Conservation (phyloP, 2,329 filamentous ascomycete species). For the Didymella arachidicola region DNA sequence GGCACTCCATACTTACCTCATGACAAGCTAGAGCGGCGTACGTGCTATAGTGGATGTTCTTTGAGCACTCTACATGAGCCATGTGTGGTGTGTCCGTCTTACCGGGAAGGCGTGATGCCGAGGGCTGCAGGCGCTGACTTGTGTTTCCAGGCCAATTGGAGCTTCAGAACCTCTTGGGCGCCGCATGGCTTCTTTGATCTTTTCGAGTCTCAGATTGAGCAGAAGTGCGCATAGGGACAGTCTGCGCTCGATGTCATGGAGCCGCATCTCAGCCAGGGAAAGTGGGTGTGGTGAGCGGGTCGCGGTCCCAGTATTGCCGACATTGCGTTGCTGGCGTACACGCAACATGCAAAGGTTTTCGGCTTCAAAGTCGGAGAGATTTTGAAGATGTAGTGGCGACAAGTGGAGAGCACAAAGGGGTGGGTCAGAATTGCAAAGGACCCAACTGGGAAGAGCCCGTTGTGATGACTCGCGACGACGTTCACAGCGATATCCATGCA, state of each 20-base stretch:
- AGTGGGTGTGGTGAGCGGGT: neutral
- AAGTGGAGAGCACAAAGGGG: neutral
- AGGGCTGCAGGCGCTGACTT: neutral
- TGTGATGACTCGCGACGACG: neutral
- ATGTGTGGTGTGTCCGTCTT: neutral
- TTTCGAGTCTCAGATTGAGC: neutral
- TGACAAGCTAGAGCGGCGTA: neutral
- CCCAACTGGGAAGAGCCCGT: neutral
- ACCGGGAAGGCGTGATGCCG: neutral
- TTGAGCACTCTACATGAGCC: conserved; percentile 1
- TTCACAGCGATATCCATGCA: neutral
- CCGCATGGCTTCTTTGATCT: neutral
- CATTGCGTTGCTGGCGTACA: neutral
- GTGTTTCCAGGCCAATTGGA: neutral
- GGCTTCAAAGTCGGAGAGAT: neutral
- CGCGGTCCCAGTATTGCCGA: neutral
- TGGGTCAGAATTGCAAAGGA: neutral
- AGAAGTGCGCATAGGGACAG: neutral
- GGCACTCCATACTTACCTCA: neutral
- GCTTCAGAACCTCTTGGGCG: neutral
- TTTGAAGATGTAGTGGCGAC: neutral
- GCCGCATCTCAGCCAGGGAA: neutral
- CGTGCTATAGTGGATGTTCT: neutral
- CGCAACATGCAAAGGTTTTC: neutral
- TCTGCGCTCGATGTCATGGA: neutral